Percentiles rank a stretch among this genome's conserved stretches.
These are phyloP conservation scores for Begonia loranthoides DNA, from an alignment of 306 rosid genomes.

Conservation along the genomic window DNA sequence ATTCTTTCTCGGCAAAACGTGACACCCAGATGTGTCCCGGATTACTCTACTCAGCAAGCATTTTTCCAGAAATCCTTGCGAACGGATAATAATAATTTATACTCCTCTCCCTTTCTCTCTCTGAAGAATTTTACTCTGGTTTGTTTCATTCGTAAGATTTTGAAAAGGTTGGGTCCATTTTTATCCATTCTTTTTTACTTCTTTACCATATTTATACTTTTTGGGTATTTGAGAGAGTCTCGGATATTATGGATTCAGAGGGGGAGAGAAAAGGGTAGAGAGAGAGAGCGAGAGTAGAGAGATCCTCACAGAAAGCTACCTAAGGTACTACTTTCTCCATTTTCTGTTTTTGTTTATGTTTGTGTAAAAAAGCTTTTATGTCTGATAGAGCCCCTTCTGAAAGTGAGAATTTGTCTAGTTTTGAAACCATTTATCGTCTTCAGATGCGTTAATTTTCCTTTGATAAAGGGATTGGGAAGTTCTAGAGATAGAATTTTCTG, in stretches of 20 bases:
- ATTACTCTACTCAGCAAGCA: not conserved
- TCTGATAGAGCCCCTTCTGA: slow-evolving; percentile 4
- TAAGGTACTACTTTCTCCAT: not conserved
- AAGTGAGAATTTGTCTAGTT: slow-evolving; percentile 16
- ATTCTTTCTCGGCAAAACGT: not conserved
- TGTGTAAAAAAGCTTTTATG: not conserved
- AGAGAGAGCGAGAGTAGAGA: not conserved
- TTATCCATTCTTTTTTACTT: not conserved
- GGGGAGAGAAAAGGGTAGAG: not conserved
- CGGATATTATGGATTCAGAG: not conserved
- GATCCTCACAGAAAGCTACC: not conserved
- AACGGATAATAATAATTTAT: no score
- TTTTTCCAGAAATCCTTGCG: not conserved
- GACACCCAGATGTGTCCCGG: not conserved
- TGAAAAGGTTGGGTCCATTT: not conserved
- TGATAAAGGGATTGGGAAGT: not conserved
- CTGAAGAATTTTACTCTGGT: not conserved
- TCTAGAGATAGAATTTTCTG: not conserved
- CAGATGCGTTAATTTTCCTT: slow-evolving; percentile 3
- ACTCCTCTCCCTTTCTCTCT: not conserved
- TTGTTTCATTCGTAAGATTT: not conserved
- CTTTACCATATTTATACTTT: not conserved
- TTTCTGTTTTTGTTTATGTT: not conserved
- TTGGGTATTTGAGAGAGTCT: not conserved
- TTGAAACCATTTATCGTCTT: not conserved